A percentile compares a stretch with the other conserved stretches of the same genome.
phyloP scores from a whole-genome alignment of 2,329 filamentous ascomycete genomes.

The Xylariaceae sp. region DNA sequence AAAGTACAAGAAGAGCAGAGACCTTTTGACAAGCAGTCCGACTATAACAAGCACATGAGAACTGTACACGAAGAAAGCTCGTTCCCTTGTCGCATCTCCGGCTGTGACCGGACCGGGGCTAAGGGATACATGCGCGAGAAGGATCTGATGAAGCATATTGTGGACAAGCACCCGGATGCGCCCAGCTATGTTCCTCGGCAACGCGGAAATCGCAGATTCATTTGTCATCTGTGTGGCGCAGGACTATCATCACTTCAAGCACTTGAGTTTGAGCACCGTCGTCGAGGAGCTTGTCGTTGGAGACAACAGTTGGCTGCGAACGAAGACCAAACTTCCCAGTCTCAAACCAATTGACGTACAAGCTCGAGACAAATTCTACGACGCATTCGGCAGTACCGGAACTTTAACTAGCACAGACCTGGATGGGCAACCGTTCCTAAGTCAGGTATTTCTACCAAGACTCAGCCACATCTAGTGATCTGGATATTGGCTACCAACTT shows the following conservation, averaged over 20 bases:
- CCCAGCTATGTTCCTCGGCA: background rate
- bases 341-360: too few relatives aligned
- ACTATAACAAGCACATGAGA: slow-evolving; percentile 35
- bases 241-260: background rate
- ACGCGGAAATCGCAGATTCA: background rate
- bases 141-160: slow-evolving; percentile 25
- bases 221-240: background rate
- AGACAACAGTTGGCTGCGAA: too few relatives aligned
- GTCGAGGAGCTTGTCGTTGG: too few relatives aligned
- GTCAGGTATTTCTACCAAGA: too few relatives aligned
- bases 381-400: too few relatives aligned
- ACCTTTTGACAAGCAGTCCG: slow-evolving; percentile 21
- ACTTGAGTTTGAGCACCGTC: background rate
- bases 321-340: too few relatives aligned
- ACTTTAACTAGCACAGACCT: too few relatives aligned
- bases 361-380: too few relatives aligned
- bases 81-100: slow-evolving; percentile 29
- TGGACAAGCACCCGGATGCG: slow-evolving; percentile 18
- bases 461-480: too few relatives aligned
- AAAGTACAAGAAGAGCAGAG: slow-evolving; percentile 1
- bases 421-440: too few relatives aligned
- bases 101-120: slow-evolving; percentile 24
- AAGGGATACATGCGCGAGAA: slow-evolving; percentile 24
- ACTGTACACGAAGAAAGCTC: slow-evolving; percentile 32
- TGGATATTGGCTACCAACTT: too few relatives aligned